Base-by-base conservation (phyloP, 2,329 filamentous ascomycete genomes). In the Neofusicoccum sp. region DNA sequence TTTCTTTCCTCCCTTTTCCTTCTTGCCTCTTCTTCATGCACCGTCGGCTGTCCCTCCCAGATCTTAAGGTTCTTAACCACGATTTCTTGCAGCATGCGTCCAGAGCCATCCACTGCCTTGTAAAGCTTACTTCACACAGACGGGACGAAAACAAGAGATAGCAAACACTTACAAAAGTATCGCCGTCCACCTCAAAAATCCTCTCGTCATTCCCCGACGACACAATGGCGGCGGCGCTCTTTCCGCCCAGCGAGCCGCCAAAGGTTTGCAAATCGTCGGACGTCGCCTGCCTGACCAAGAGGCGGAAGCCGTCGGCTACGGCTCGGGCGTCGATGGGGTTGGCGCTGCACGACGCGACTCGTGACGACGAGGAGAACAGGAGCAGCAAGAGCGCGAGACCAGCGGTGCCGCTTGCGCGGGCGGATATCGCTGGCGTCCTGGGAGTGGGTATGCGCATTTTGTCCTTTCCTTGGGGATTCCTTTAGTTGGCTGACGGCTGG, bases 221-320 rank as follows among this genome's bases (percentile, higher is more conserved):
- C 43, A 66, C 73, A 12, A 70, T 65, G 37, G 86, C 78, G 22
- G 84, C 83, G 6, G 83, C 81, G 14, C 78, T 74, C 61, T 80
- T 75, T 48, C 82, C 83, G 56, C 78, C 83, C 65, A 86, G 72
- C 64, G 79, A 77, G 16, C 73, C 77, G 16, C 71, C 76, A 66
- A 76, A 76, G 14, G 66, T 50, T 65, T 71, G 59, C 54, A 62
- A 8, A 9, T 59, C 37, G n/a, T 45, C 37, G 45, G 56, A 41
- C 22, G 36, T 39, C 16, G 45, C 37, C 50, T 36, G 50, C 43
- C 31, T 29, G 50, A 50, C 29, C 44, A 28, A 12, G 7, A 58
- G 34, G 29, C 7, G 31, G 7, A 48, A 29, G 34, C 11, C 11
- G 28, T 22, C 22, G 34, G 28, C 28, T n/a, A 47, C 22, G 14